A percentile compares a stretch with the other conserved stretches of the same genome.
These are phyloP conservation scores for Scheffersomyces insectosa DNA, from an alignment of 1,139 yeast genomes.

Conservation along the genomic window DNA sequence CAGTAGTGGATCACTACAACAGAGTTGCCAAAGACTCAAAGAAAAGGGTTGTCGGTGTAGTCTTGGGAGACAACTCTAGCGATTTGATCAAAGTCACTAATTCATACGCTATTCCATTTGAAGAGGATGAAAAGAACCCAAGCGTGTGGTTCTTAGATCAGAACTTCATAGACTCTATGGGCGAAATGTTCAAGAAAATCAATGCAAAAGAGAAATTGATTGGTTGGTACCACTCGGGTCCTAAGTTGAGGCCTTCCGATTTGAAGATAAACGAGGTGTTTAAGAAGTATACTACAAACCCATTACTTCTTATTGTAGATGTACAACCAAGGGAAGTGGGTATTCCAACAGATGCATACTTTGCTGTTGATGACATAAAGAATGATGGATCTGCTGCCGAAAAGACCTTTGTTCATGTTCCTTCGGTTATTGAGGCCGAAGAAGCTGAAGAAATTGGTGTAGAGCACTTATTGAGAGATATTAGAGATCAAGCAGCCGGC, in stretches of 20 bases:
- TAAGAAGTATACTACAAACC: constrained; percentile 80
- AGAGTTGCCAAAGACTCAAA: constrained; percentile 68
- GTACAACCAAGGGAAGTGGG: constrained; percentile 82
- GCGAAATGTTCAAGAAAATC: constrained; percentile 96
- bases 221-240: constrained; percentile 99
- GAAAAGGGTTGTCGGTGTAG: constrained; percentile 91
- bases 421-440: constrained; percentile 92
- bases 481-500: constrained; percentile 96
- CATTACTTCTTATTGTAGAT: constrained; percentile 86
- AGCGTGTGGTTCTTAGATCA: constrained; percentile 98
- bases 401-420: constrained; percentile 89
- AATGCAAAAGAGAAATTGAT: constrained; percentile 94
- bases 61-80: constrained; percentile 75
- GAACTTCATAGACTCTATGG: constrained; percentile 94
- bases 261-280: constrained; percentile 86
- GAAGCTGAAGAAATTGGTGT: constrained; percentile 99
- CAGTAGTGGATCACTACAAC: constrained; percentile 94
- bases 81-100: constrained; percentile 67
- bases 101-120: constrained; percentile 89
- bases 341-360: constrained; percentile 93
- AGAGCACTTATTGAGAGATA: constrained; percentile 91
- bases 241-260: constrained; percentile 85
- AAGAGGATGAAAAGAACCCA: constrained; percentile 90
- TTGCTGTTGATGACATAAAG: constrained; percentile 92
- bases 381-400: constrained; percentile 96